Conservation (phyloP, 2,329 filamentous ascomycete genomes). For the Exophiala spinifera region DNA sequence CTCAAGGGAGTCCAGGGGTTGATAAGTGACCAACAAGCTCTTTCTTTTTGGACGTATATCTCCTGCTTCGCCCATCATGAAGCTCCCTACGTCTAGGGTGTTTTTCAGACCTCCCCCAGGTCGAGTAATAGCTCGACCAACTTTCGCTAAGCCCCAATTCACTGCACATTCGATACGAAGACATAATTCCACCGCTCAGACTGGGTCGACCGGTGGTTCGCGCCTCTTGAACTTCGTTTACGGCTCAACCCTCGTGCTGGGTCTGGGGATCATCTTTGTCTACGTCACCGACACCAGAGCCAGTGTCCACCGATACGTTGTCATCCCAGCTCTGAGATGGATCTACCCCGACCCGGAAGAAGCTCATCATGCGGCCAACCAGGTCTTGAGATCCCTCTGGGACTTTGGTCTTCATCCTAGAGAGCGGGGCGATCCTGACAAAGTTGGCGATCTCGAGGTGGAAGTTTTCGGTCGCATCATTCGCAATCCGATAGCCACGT, state of each 20-base stretch:
- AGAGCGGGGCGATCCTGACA: slow-evolving; percentile 66
- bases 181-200: slow-evolving; percentile 23
- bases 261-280: slow-evolving; percentile 54
- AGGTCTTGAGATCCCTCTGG: slow-evolving; percentile 69
- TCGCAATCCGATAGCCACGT: slow-evolving; percentile 86
- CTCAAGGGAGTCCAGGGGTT: neutral
- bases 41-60: neutral
- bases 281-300: slow-evolving; percentile 74
- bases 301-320: slow-evolving; percentile 64
- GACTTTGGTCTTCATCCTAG: slow-evolving; percentile 73
- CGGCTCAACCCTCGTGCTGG: slow-evolving; percentile 54
- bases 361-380: slow-evolving; percentile 79
- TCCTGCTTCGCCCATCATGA: slow-evolving; percentile 4
- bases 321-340: slow-evolving; percentile 48
- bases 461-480: slow-evolving; percentile 75
- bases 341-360: slow-evolving; percentile 63
- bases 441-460: slow-evolving; percentile 53
- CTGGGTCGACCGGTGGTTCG: slow-evolving; percentile 36
- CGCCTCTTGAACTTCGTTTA: slow-evolving; percentile 51
- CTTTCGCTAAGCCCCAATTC: neutral
- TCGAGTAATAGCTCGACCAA: neutral
- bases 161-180: slow-evolving; percentile 7
- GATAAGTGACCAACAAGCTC: neutral
- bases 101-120: slow-evolving; percentile 11
- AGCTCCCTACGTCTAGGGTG: slow-evolving; percentile 1